Conservation (phyloP, 768 basidiomycete genomes). For the Coprinellus aureogranulatus region DNA sequence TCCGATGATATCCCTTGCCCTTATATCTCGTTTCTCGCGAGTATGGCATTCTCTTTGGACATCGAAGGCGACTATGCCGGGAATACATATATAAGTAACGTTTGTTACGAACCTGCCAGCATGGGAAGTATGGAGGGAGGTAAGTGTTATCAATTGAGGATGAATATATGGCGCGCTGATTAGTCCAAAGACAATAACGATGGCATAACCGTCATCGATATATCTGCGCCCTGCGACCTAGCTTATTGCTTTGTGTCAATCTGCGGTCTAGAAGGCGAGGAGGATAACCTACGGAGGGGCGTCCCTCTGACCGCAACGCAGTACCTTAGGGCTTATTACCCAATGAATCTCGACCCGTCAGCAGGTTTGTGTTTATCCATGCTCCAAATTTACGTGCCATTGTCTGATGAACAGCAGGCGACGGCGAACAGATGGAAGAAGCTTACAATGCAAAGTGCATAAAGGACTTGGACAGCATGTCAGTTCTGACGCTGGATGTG, state of each 20-base stretch:
- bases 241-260: constrained; percentile 27
- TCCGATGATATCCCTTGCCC: constrained; percentile 29
- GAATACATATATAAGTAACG: constrained; percentile 18
- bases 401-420: too few species aligned
- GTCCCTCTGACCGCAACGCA: constrained; percentile 1
- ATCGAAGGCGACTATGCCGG: constrained; percentile 13
- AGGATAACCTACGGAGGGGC: not conserved
- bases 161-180: not conserved
- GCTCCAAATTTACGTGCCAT: too few species aligned
- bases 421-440: not conserved
- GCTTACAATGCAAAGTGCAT: not conserved
- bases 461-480: not conserved
- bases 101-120: constrained; percentile 19
- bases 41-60: constrained; percentile 27
- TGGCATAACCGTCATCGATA: constrained; percentile 33
- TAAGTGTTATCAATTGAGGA: constrained; percentile 10
- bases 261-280: not conserved
- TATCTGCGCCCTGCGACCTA: constrained; percentile 31
- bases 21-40: constrained; percentile 29
- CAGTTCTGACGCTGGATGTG: not conserved
- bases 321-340: constrained; percentile 6
- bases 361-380: not conserved
- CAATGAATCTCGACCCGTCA: not conserved
- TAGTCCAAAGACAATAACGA: constrained; percentile 30
- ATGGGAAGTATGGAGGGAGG: constrained; percentile 26